phyloP scores from a whole-genome alignment of 2,329 filamentous ascomycete species.

The Fusarium sp. region DNA sequence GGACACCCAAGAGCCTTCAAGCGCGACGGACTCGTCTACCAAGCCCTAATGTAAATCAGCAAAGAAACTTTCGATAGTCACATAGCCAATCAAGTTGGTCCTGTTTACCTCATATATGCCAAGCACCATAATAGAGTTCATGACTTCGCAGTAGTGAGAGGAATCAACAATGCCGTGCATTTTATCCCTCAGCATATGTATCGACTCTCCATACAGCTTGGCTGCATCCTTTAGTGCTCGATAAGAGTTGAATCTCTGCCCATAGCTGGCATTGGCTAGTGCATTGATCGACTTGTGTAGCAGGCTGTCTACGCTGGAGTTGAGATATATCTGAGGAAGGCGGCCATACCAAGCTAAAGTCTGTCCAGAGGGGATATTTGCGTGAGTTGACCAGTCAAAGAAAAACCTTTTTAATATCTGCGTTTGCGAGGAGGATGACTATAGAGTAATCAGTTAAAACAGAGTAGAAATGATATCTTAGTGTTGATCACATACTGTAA shows the following conservation, averaged over 20 bases:
- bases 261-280: not conserved
- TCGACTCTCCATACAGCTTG: not conserved
- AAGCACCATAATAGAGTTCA: not conserved
- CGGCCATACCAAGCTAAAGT: not conserved
- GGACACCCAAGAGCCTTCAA: not conserved
- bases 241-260: not conserved
- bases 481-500: not conserved
- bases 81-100: fast-evolving
- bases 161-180: not conserved
- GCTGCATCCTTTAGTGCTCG: not conserved
- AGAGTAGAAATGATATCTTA: not conserved
- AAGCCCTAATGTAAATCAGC: not conserved
- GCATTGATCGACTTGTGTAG: not conserved
- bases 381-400: not conserved
- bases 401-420: not conserved
- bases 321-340: not conserved
- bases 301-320: not conserved
- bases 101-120: not conserved
- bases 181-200: not conserved
- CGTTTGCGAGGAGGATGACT: not conserved
- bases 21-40: not conserved
- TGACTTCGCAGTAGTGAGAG: not conserved
- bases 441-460: not conserved
- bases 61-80: fast-evolving
- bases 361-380: not conserved